phyloP scores from a whole-genome alignment of 352 stramenopile species.

The Phytopythium ostracodes region DNA sequence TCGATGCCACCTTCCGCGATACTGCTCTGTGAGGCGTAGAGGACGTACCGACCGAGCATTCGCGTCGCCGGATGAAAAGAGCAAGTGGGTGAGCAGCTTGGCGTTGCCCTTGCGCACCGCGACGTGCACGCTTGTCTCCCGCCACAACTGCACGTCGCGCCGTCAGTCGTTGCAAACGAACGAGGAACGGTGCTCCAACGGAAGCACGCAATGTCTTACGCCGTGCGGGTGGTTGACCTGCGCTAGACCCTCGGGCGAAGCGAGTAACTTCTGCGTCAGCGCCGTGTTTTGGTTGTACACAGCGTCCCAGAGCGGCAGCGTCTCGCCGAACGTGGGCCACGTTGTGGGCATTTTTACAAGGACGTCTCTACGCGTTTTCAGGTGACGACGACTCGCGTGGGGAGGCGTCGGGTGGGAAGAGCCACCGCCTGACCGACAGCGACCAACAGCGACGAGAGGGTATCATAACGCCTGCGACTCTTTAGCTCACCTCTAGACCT shows the following conservation, averaged over 20 bases:
- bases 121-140: conserved; percentile 55
- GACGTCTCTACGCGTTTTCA: neutral
- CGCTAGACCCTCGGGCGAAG: conserved; percentile 12
- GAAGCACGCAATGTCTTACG: conserved; percentile 12
- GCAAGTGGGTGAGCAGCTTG: conserved; percentile 55
- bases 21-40: neutral
- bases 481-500: neutral
- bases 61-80: conserved; percentile 38
- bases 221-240: conserved; percentile 56
- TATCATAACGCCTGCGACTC: neutral
- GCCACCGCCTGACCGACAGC: neutral
- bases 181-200: neutral
- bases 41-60: conserved; percentile 40
- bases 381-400: conserved; percentile 10
- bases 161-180: neutral
- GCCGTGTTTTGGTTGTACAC: conserved; percentile 42
- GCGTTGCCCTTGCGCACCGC: conserved; percentile 41
- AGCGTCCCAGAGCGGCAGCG: conserved; percentile 52
- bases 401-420: conserved; percentile 14
- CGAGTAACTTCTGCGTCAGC: conserved; percentile 37
- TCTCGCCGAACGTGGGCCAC: conserved; percentile 40
- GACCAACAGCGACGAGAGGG: neutral
- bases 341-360: conserved; percentile 8
- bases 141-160: conserved; percentile 34
- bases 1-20: neutral